Conservation (phyloP, 169 alveolate species). For the Babesia divergens region DNA sequence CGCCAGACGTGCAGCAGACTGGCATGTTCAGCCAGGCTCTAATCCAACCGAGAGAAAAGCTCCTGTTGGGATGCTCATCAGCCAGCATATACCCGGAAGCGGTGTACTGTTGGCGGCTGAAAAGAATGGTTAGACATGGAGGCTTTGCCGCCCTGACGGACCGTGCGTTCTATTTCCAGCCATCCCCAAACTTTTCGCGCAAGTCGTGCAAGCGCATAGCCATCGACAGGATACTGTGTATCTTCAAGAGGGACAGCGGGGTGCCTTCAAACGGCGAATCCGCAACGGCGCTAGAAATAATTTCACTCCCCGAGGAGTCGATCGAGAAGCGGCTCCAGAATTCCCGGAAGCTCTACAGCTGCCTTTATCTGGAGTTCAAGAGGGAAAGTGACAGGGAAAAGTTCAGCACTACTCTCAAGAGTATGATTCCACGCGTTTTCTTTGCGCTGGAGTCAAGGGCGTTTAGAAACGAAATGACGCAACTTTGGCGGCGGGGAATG, state of each 20-base stretch:
- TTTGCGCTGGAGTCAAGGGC: conserved; percentile 69
- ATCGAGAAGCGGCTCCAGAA: conserved; percentile 13
- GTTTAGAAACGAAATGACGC: conserved; percentile 70
- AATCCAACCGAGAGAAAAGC: conserved; percentile 66
- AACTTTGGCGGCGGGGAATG: conserved; percentile 87
- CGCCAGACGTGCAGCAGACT: conserved; percentile 7
- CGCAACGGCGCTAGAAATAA: conserved; percentile 77
- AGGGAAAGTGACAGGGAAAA: conserved; percentile 70
- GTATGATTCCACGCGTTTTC: conserved; percentile 61
- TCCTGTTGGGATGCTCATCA: conserved; percentile 53
- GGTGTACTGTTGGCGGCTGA: conserved; percentile 74
- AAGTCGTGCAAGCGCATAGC: conserved; percentile 75
- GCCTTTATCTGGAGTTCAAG: conserved; percentile 77
- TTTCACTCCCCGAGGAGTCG: conserved; percentile 74
- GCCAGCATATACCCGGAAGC: conserved; percentile 50
- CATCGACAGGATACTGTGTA: conserved; percentile 66
- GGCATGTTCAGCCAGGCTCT: conserved; percentile 61
- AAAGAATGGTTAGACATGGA: conserved; percentile 75
- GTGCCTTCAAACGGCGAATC: conserved; percentile 67
- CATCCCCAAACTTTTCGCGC: conserved; percentile 80
- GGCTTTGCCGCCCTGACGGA: conserved; percentile 77
- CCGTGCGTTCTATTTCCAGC: conserved; percentile 76
- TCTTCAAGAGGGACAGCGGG: conserved; percentile 77
- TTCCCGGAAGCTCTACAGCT: conserved; percentile 65
- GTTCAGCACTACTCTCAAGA: conserved; percentile 62